phyloP scores from a whole-genome alignment of 2,329 filamentous ascomycete species.

The Macrophomina phaseolina region DNA sequence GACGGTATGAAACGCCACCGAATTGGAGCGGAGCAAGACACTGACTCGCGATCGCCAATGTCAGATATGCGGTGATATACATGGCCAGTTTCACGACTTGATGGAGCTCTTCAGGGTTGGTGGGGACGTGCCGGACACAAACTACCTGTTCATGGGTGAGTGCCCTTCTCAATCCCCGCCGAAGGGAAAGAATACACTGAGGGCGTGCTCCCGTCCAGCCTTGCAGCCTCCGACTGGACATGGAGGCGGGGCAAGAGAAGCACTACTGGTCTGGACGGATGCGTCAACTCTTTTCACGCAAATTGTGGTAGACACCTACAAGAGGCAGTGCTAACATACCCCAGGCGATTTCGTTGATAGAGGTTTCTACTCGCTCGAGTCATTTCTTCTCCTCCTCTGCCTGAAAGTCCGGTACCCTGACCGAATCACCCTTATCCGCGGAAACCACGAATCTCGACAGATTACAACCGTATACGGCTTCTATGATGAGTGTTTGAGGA shows the following conservation, averaged over 20 bases:
- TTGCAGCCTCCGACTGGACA: neutral
- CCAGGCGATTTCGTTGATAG: slow-evolving; percentile 94
- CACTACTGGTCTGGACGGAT: neutral
- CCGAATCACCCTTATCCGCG: slow-evolving; percentile 93
- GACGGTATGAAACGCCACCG: slow-evolving; percentile 64
- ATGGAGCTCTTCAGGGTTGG: slow-evolving; percentile 97
- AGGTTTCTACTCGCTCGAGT: slow-evolving; percentile 97
- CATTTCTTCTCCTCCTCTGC: slow-evolving; percentile 91
- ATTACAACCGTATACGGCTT: slow-evolving; percentile 98
- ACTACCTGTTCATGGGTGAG: slow-evolving; percentile 94
- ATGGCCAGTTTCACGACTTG: slow-evolving; percentile 94
- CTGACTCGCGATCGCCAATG: slow-evolving; percentile 24
- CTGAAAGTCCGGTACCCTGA: slow-evolving; percentile 97
- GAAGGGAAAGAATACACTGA: no score
- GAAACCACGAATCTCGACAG: slow-evolving; percentile 94
- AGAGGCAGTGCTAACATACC: slow-evolving; percentile 3
- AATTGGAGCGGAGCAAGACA: neutral
- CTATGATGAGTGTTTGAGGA: slow-evolving; percentile 95
- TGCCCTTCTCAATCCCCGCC: neutral
- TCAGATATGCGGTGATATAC: slow-evolving; percentile 94
- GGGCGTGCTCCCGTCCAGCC: neutral
- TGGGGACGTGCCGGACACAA: slow-evolving; percentile 92
- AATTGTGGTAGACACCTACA: neutral
- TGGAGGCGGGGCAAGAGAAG: neutral
- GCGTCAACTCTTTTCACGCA: neutral